Base-by-base conservation (phyloP, 805 yeast genomes). In the Kuraishia cidri region DNA sequence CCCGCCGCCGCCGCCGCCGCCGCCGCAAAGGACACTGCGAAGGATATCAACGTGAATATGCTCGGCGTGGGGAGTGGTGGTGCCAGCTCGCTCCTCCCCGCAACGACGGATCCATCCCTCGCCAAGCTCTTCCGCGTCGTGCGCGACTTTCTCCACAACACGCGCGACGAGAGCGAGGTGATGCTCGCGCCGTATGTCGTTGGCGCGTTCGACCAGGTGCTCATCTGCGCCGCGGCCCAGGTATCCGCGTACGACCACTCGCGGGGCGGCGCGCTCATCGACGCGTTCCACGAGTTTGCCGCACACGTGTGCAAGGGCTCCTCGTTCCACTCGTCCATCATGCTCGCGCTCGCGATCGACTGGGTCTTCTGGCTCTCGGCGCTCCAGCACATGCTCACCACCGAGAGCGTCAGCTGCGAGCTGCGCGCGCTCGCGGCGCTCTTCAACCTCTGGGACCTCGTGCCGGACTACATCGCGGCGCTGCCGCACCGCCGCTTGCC, bases 341-440 rank as follows among this genome's bases (percentile, higher is more conserved):
- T 27, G 6, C 21, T 27, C n/a, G n/a, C 16, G 30, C 12, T 15
- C n/a, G 13, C 21, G 6, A 54, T 83, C 16, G 72, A 80, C 56
- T 85, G 94, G 92, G 58, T 62, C 32, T 84, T 86, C 47, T 85
- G 95, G 95, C 51, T 79, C 5, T 61, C 65, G 34, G 77, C 81
- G 11, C 52, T 63, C 10, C 56, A 69, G 37, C 60, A 72, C 36
- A 69, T 84, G 77, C 13, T 29, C 15, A 46, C 60, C 6, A 72
- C 85, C 6, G 75, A 72, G 29, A 82, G 72, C 49, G 63, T 75
- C 41, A 77, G 73, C 41, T 66, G 70, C 15, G 75, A 81, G 39
- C 58, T 80, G 14, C 71, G 82, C 38, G 73, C 75, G 10, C 50
- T 85, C 24, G 72, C 87, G 4, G 66, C 77, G 35, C 50, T 85